Conservation (phyloP, 257 asterid species). For the Marsdenia floribunda region DNA sequence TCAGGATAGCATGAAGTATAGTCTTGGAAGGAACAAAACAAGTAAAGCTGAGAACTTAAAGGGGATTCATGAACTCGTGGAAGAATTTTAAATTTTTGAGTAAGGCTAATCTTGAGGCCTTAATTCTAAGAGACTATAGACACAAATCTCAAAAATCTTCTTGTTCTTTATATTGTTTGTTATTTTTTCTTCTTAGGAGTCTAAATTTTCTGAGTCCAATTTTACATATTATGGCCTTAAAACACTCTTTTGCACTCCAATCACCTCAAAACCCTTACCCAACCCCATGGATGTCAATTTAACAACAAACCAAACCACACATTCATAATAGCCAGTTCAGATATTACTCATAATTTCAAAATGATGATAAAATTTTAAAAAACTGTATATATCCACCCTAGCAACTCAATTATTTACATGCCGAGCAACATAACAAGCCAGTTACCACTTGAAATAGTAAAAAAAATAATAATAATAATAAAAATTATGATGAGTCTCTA, state of each 20-base stretch:
- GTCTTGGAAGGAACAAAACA: background rate
- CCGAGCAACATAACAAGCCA: background rate
- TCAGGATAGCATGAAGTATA: background rate
- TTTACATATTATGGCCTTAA: background rate
- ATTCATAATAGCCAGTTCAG: background rate
- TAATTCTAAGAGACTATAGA: background rate
- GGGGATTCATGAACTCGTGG: background rate
- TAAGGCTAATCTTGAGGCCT: background rate
- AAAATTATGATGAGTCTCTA: background rate
- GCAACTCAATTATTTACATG: background rate
- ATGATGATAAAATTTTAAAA: no score
- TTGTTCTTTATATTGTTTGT: background rate
- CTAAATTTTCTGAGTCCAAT: background rate
- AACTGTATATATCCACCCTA: background rate
- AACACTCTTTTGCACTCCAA: background rate
- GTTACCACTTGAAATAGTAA: background rate
- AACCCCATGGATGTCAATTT: background rate
- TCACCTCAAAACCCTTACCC: background rate
- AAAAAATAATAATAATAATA: no score
- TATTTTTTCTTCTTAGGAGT: background rate
- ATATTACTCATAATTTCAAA: background rate
- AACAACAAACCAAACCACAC: background rate
- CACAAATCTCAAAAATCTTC: background rate
- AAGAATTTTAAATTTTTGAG: background rate
- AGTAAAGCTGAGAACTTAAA: conserved; percentile 1